Evolutionary conservation across 441 rosid genomes (phyloP).

Genomic region (Manihot esculenta): DNA sequence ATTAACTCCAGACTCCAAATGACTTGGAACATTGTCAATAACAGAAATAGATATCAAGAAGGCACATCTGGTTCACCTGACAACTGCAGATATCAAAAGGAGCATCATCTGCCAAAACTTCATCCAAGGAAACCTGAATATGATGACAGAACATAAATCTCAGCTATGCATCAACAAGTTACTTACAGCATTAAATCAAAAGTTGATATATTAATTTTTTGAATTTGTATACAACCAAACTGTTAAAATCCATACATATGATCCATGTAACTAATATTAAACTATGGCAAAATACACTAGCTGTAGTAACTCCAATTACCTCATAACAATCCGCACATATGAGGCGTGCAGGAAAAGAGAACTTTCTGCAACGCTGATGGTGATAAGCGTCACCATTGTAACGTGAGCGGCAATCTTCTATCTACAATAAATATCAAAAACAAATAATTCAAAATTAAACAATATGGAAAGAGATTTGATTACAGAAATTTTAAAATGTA

Average conservation of each 20-base stretch:
- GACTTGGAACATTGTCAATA: not conserved
- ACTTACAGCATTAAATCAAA: not conserved
- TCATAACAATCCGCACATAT: slow-evolving; percentile 95
- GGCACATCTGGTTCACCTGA: slow-evolving; percentile 53
- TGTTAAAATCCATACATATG: not conserved
- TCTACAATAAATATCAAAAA: slow-evolving; percentile 40
- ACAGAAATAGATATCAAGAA: not conserved
- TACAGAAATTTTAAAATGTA: not conserved
- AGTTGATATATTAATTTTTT: not conserved
- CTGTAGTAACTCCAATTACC: slow-evolving; percentile 40
- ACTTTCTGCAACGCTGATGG: slow-evolving; percentile 87
- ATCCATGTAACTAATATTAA: not conserved
- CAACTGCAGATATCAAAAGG: slow-evolving; percentile 98
- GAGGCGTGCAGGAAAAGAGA: slow-evolving; percentile 90
- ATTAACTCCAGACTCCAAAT: not conserved
- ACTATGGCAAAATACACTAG: not conserved
- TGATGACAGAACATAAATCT: slow-evolving; percentile 22
- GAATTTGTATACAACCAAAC: not conserved
- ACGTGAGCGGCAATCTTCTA: slow-evolving; percentile 95
- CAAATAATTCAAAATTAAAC: not conserved
- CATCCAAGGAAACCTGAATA: slow-evolving; percentile 74
- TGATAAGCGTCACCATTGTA: slow-evolving; percentile 97
- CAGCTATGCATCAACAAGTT: slow-evolving; percentile 1
- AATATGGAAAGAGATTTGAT: not conserved
- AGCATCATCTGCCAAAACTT: slow-evolving; percentile 82